phyloP scores from a whole-genome alignment of 495 filamentous ascomycete genomes.

The Pseudotulostoma volvatum region DNA sequence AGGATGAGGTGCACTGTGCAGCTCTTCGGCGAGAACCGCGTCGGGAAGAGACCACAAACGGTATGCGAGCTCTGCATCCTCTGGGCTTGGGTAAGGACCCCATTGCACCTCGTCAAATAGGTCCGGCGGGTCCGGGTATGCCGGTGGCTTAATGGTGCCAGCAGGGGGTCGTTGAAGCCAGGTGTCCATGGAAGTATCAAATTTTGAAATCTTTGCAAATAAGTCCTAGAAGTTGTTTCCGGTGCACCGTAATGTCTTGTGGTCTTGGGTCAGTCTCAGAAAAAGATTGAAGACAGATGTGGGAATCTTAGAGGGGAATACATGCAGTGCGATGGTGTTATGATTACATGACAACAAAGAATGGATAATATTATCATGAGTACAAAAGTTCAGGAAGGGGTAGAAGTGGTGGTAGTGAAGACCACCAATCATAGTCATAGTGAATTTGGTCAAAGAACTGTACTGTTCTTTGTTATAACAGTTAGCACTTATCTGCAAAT shows the following conservation, averaged over 20 bases:
- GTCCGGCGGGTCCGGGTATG: constrained; percentile 11
- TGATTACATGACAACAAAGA: too few species aligned
- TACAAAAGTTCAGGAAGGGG: too few species aligned
- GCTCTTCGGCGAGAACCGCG: constrained; percentile 4
- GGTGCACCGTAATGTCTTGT: neutral
- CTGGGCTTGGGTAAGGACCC: constrained; percentile 5
- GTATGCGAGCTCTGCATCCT: constrained; percentile 12
- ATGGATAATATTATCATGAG: too few species aligned
- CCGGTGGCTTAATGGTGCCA: constrained; percentile 4
- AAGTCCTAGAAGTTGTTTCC: neutral
- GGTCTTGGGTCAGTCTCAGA: too few species aligned
- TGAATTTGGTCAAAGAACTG: too few species aligned
- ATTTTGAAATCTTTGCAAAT: neutral
- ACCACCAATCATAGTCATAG: too few species aligned
- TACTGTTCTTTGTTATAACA: too few species aligned
- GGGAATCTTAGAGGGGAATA: too few species aligned
- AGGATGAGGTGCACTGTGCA: constrained; percentile 2
- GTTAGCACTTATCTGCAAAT: too few species aligned
- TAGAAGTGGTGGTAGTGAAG: too few species aligned
- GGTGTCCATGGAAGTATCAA: neutral
- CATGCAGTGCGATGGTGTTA: too few species aligned
- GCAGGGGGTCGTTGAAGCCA: neutral
- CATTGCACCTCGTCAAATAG: constrained; percentile 10
- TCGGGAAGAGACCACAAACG: constrained; percentile 13
- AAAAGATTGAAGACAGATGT: too few species aligned